These are phyloP conservation scores for Colletotrichum theobromicola DNA, from an alignment of 2,329 filamentous ascomycete genomes.

Conservation along the genomic window DNA sequence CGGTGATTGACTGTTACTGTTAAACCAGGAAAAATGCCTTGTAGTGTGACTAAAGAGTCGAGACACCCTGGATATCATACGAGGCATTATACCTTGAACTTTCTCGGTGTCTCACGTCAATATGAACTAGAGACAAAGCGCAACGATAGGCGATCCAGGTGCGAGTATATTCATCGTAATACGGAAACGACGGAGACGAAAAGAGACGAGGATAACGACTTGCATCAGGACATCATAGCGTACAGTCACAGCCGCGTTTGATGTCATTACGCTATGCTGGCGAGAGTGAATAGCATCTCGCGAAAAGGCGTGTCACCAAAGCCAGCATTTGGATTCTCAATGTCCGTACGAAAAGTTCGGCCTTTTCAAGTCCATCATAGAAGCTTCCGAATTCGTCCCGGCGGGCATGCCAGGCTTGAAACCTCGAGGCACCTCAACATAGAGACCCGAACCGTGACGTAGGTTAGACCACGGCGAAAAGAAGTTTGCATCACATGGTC, in stretches of 20 bases:
- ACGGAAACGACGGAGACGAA: background rate
- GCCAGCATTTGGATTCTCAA: too few relatives aligned
- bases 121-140: too few relatives aligned
- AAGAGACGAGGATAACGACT: background rate
- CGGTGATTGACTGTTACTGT: background rate
- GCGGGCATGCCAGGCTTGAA: background rate
- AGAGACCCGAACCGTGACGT: too few relatives aligned
- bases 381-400: background rate
- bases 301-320: fast-evolving
- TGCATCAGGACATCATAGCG: background rate
- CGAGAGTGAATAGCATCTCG: background rate
- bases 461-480: background rate
- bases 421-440: background rate
- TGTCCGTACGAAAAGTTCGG: background rate
- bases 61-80: too few relatives aligned
- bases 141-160: too few relatives aligned
- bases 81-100: too few relatives aligned
- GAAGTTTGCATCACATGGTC: background rate
- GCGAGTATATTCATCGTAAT: background rate
- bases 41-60: too few relatives aligned
- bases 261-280: background rate
- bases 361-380: background rate
- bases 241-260: background rate
- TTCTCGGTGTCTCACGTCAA: too few relatives aligned
- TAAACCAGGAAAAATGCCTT: too few relatives aligned